These are phyloP conservation scores for Schwanniomyces yamadae DNA, from an alignment of 805 yeast genomes.

Conservation along the genomic window DNA sequence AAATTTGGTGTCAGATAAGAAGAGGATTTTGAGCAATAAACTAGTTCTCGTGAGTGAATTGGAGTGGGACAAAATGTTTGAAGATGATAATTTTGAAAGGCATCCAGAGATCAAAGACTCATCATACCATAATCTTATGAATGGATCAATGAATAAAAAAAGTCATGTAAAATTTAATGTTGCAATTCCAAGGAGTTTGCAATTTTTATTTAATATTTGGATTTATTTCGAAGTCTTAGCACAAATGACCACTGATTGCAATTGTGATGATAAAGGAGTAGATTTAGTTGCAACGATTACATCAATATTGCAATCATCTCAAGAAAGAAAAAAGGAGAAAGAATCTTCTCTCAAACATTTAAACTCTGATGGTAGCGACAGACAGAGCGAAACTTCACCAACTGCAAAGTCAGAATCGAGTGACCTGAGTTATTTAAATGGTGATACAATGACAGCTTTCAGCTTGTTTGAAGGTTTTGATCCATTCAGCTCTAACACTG, in stretches of 20 bases:
- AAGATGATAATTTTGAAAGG: slow-evolving; percentile 8
- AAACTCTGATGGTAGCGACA: not conserved
- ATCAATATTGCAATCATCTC: slow-evolving; percentile 24
- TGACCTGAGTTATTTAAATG: slow-evolving; percentile 19
- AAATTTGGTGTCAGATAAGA: slow-evolving; percentile 3
- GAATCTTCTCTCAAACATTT: slow-evolving; percentile 6
- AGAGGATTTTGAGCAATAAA: slow-evolving; percentile 16
- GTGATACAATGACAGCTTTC: slow-evolving; percentile 13
- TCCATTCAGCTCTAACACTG: slow-evolving; percentile 29
- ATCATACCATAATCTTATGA: not conserved
- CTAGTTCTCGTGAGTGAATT: slow-evolving; percentile 30
- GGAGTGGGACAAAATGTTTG: slow-evolving; percentile 32
- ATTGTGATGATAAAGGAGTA: slow-evolving; percentile 43
- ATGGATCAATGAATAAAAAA: not conserved
- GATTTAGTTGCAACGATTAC: slow-evolving; percentile 43
- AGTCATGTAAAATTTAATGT: not conserved
- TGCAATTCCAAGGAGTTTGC: slow-evolving; percentile 42
- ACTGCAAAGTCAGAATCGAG: slow-evolving; percentile 22
- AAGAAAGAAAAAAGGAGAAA: slow-evolving; percentile 14
- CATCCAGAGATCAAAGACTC: slow-evolving; percentile 1
- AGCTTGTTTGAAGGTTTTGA: slow-evolving; percentile 42
- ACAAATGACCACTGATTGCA: slow-evolving; percentile 56
- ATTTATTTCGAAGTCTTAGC: slow-evolving; percentile 67
- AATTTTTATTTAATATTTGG: slow-evolving; percentile 62
- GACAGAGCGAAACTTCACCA: slow-evolving; percentile 12